These are phyloP conservation scores for Tylopilus balloui DNA, from an alignment of 768 basidiomycete species.

Conservation along the genomic window DNA sequence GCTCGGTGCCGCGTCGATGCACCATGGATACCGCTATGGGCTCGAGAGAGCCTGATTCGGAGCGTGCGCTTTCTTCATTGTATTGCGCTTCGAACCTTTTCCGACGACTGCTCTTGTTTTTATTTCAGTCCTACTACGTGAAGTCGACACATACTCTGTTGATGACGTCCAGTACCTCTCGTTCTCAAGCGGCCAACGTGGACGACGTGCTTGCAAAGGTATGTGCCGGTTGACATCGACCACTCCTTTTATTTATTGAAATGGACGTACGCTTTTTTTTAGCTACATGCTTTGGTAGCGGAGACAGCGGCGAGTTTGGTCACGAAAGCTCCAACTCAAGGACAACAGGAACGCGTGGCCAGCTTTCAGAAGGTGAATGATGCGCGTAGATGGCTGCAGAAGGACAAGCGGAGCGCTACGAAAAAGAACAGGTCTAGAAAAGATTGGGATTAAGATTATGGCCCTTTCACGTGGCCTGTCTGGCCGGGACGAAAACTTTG, in stretches of 20 bases:
- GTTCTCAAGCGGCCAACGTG: slow-evolving; percentile 76
- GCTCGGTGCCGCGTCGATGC: slow-evolving; percentile 54
- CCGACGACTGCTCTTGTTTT: not conserved
- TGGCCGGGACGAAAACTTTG: not conserved
- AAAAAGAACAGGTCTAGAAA: slow-evolving; percentile 28
- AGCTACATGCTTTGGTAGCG: slow-evolving; percentile 28
- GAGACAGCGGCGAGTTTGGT: slow-evolving; percentile 24
- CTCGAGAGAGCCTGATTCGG: slow-evolving; percentile 40
- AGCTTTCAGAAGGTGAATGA: slow-evolving; percentile 19
- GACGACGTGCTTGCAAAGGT: slow-evolving; percentile 71
- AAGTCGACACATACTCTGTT: slow-evolving; percentile 65
- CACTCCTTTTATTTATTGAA: not conserved
- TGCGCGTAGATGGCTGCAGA: slow-evolving; percentile 23
- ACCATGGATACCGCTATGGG: slow-evolving; percentile 71
- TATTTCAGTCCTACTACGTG: slow-evolving; percentile 55
- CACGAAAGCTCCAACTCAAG: slow-evolving; percentile 17
- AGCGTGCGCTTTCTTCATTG: slow-evolving; percentile 39
- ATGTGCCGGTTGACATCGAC: not conserved
- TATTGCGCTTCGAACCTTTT: not conserved
- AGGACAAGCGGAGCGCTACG: slow-evolving; percentile 22
- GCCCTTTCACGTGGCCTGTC: not conserved
- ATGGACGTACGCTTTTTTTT: not conserved
- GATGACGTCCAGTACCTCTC: slow-evolving; percentile 62
- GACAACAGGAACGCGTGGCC: slow-evolving; percentile 26
- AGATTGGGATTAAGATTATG: slow-evolving; percentile 24